Evolutionary conservation across 345 rosid species (phyloP).

Genomic region (Carallia brachiata): DNA sequence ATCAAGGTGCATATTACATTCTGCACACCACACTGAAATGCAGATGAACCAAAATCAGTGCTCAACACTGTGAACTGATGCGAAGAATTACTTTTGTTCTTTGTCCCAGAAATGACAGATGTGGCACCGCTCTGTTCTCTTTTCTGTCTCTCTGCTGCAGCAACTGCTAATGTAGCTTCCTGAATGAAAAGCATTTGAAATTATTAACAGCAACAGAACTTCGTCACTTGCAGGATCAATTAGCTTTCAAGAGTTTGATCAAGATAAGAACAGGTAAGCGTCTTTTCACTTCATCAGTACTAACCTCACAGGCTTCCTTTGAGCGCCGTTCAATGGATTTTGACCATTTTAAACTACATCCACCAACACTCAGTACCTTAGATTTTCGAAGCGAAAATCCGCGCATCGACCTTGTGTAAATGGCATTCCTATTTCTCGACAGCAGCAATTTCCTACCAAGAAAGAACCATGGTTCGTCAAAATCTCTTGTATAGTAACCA

Average conservation of each 20-base stretch:
- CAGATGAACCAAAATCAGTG: slow-evolving; percentile 9
- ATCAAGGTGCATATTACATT: background rate
- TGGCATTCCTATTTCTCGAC: slow-evolving; percentile 69
- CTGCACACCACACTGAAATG: background rate
- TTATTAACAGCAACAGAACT: slow-evolving; percentile 6
- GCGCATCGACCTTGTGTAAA: slow-evolving; percentile 78
- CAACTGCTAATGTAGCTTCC: slow-evolving; percentile 95
- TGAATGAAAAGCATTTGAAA: slow-evolving; percentile 26
- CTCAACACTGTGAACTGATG: slow-evolving; percentile 33
- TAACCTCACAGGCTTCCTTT: slow-evolving; percentile 86
- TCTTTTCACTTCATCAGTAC: slow-evolving; percentile 21
- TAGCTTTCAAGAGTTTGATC: background rate
- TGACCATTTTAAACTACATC: slow-evolving; percentile 93
- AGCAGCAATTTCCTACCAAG: slow-evolving; percentile 57
- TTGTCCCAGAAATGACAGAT: slow-evolving; percentile 32
- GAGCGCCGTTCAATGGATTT: slow-evolving; percentile 80
- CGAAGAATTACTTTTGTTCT: slow-evolving; percentile 43
- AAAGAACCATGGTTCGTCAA: slow-evolving; percentile 29
- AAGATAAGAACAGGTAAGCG: no score
- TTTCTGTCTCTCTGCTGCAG: slow-evolving; percentile 68
- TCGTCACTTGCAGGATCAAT: slow-evolving; percentile 2
- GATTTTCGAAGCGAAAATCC: slow-evolving; percentile 87
- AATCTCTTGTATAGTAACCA: slow-evolving; percentile 18
- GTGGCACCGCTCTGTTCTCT: slow-evolving; percentile 47
- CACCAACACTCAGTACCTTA: slow-evolving; percentile 85